Conservation (phyloP, 805 yeast genomes). For the Yarrowia sp. region DNA sequence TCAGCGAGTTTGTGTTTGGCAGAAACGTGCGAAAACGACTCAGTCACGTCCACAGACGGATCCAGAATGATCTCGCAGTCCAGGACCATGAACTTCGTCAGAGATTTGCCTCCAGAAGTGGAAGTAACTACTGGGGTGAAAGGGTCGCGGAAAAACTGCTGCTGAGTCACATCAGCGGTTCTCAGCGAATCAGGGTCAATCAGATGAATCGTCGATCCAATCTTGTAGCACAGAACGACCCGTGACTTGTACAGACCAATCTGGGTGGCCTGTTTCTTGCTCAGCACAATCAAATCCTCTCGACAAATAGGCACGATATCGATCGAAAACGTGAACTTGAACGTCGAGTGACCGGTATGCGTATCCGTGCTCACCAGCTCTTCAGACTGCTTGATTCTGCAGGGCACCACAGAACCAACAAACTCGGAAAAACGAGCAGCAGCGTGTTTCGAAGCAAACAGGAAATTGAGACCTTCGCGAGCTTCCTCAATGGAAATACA, state of each 20-base stretch:
- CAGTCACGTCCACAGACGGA: slow-evolving; percentile 63
- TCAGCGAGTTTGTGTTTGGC: slow-evolving; percentile 86
- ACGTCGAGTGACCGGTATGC: slow-evolving; percentile 85
- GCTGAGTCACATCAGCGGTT: slow-evolving; percentile 73
- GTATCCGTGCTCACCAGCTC: slow-evolving; percentile 92
- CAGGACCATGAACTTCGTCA: slow-evolving; percentile 85
- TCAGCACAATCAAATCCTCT: slow-evolving; percentile 92
- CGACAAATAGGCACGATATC: slow-evolving; percentile 97
- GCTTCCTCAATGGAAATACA: slow-evolving; percentile 93
- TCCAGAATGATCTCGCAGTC: slow-evolving; percentile 70
- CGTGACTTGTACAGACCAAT: slow-evolving; percentile 78
- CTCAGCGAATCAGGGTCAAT: slow-evolving; percentile 84
- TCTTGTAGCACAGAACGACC: slow-evolving; percentile 81
- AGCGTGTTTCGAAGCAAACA: slow-evolving; percentile 84
- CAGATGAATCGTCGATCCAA: slow-evolving; percentile 84
- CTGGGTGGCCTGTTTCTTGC: slow-evolving; percentile 81
- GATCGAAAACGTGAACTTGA: slow-evolving; percentile 89
- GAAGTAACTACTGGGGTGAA: slow-evolving; percentile 75
- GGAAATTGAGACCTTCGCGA: slow-evolving; percentile 94
- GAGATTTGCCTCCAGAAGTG: slow-evolving; percentile 58
- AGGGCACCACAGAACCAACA: slow-evolving; percentile 82
- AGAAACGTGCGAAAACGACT: slow-evolving; percentile 64
- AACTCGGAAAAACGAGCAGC: slow-evolving; percentile 95
- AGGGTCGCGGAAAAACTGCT: slow-evolving; percentile 81
- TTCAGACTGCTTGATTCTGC: slow-evolving; percentile 81